phyloP scores from a whole-genome alignment of 352 stramenopile genomes.

The Phytophthora boehmeriae region DNA sequence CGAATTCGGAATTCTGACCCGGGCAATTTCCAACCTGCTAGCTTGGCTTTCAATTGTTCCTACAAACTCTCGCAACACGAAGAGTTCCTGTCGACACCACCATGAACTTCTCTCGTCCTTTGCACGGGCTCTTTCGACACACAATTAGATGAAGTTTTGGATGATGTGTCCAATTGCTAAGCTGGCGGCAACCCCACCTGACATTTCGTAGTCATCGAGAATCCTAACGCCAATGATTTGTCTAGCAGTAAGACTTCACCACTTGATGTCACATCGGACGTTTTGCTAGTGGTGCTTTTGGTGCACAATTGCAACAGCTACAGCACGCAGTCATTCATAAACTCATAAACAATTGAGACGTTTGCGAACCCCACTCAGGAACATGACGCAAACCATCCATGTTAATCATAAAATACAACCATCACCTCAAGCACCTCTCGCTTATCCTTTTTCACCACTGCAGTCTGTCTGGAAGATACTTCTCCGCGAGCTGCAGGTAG shows the following conservation, averaged over 20 bases:
- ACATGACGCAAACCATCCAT: neutral
- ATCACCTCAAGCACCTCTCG: conserved; percentile 3
- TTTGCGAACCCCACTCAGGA: too few species aligned
- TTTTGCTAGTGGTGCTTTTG: too few species aligned
- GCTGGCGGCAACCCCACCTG: too few species aligned
- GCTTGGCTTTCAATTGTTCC: neutral
- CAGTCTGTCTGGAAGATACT: conserved; percentile 71
- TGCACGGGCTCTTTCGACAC: neutral
- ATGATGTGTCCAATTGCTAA: neutral
- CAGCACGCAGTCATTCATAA: too few species aligned
- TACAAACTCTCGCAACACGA: neutral
- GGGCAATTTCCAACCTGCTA: neutral
- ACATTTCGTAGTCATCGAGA: too few species aligned
- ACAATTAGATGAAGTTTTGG: neutral
- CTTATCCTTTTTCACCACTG: conserved; percentile 60
- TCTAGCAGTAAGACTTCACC: too few species aligned
- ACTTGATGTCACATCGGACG: too few species aligned
- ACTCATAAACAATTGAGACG: too few species aligned
- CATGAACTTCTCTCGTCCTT: neutral
- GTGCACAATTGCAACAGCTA: too few species aligned
- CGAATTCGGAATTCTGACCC: too few species aligned
- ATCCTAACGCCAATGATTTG: too few species aligned
- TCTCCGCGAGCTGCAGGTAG: conserved; percentile 68
- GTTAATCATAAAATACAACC: conserved; percentile 17
- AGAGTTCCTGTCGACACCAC: neutral